phyloP scores from a whole-genome alignment of 805 yeast species.

The Scheffersomyces stipitis region DNA sequence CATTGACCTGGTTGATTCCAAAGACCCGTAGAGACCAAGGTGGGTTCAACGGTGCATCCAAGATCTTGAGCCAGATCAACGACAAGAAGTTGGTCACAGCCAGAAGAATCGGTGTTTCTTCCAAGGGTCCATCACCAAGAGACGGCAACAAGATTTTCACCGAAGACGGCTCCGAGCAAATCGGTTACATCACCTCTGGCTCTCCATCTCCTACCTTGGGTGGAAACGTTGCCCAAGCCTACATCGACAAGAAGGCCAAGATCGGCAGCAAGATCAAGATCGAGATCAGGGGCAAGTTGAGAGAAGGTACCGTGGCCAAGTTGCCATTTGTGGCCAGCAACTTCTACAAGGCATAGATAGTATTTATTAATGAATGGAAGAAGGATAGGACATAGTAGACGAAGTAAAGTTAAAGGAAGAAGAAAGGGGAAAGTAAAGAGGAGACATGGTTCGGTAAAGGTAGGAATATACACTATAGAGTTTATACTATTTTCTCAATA shows the following conservation, averaged over 20 bases:
- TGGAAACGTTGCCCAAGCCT: conserved; percentile 88
- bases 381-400: too few relatives aligned
- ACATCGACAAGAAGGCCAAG: conserved; percentile 71
- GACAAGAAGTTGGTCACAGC: conserved; percentile 57
- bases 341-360: conserved; percentile 61
- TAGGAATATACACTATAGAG: too few relatives aligned
- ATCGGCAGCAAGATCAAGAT: conserved; percentile 70
- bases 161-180: conserved; percentile 50
- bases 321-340: conserved; percentile 81
- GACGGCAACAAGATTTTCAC: conserved; percentile 65
- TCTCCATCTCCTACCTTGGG: conserved; percentile 61
- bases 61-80: conserved; percentile 66
- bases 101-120: conserved; percentile 71
- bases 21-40: conserved; percentile 65
- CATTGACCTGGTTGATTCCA: conserved; percentile 86
- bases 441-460: too few relatives aligned
- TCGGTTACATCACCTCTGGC: conserved; percentile 64
- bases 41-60: conserved; percentile 73
- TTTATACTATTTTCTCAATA: too few relatives aligned
- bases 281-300: conserved; percentile 79
- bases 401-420: too few relatives aligned
- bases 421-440: too few relatives aligned
- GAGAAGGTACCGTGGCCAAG: conserved; percentile 73
- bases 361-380: too few relatives aligned
- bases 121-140: conserved; percentile 92